Evolutionary conservation across 768 basidiomycete species (phyloP), one percentile per base, ranked within the genome.

Genomic region (Daedaleopsis nitida): DNA sequence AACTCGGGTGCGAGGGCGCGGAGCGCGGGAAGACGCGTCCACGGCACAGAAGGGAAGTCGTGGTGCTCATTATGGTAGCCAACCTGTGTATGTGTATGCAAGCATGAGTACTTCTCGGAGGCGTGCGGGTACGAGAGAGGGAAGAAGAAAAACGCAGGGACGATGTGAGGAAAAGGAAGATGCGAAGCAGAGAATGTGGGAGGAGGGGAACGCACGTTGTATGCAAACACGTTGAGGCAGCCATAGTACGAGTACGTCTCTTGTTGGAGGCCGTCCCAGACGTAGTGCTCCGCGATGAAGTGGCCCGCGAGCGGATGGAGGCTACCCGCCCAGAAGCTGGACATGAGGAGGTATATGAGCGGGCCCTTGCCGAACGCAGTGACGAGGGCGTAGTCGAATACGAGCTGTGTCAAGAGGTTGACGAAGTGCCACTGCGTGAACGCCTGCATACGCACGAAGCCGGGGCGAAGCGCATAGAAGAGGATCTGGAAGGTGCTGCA

Each of bases 11-110:
- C 96, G 32, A 97, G 81, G 2, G 82, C 81, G 34, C 88, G 86
- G 21, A 99, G 85, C 6, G 84, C 83, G 1, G 95, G 92, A 0
- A 98, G 82, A 23, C 91, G 86, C 17, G 96, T 98, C 97, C 97
- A 99, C 1, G 97, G 84, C 1, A 99, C 76, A 13, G 94, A 94
- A 9, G 97, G 96, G 76, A 99, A 98, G 76, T 99, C 97, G 76
- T 99, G 97, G 75, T 99, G 97, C 70, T 98, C 97, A 74, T 99
- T 98, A 74, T 99, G 97, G 72, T 98, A 98, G 42, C 97, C 97
- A 66, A 98, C 93, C 92, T 94, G 65, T 19, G 57, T 14, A 12
- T 39, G 19, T 60, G 16, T 6, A 14, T 94, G 65, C n/a, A 57
- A 14, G 13, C 38, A 19, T 59, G 51, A 8, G 34, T 57, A n/a